Evolutionary conservation across 345 rosid species (phyloP).

Genomic region (Cardamine occulta): DNA sequence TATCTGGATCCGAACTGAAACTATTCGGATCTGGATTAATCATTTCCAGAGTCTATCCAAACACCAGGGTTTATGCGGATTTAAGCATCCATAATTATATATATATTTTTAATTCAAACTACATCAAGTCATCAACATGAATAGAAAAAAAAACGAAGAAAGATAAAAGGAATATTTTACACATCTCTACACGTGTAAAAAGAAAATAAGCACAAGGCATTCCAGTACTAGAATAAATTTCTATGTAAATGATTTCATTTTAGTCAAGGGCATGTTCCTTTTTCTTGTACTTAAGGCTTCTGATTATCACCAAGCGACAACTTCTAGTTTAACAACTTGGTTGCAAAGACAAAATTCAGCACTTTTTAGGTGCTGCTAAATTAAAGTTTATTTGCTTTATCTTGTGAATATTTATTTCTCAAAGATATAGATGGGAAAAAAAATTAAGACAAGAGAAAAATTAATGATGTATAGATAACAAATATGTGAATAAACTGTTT

Average conservation of each 20-base stretch:
- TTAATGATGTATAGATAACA: no score
- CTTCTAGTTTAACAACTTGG: background rate
- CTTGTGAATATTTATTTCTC: background rate
- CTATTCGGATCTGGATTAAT: background rate
- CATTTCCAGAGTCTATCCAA: no score
- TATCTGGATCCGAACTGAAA: background rate
- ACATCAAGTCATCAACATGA: background rate
- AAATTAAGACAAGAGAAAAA: background rate
- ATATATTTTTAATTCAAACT: no score
- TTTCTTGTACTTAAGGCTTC: conserved; percentile 13
- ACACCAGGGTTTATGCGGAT: no score
- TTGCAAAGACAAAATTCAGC: background rate
- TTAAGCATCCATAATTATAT: no score
- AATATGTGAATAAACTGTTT: no score
- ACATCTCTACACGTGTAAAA: background rate
- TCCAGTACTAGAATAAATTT: background rate
- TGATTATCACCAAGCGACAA: conserved; percentile 19
- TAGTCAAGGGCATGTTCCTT: background rate
- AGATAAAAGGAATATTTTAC: background rate
- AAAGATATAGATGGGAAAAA: background rate
- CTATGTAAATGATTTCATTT: background rate
- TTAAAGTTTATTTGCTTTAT: background rate
- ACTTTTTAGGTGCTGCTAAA: background rate
- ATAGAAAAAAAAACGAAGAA: no score
- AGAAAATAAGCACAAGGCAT: background rate